A percentile compares a stretch with the other conserved stretches of the same genome.
These are phyloP conservation scores for Salix brachista DNA, from an alignment of 345 rosid genomes.

Conservation along the genomic window DNA sequence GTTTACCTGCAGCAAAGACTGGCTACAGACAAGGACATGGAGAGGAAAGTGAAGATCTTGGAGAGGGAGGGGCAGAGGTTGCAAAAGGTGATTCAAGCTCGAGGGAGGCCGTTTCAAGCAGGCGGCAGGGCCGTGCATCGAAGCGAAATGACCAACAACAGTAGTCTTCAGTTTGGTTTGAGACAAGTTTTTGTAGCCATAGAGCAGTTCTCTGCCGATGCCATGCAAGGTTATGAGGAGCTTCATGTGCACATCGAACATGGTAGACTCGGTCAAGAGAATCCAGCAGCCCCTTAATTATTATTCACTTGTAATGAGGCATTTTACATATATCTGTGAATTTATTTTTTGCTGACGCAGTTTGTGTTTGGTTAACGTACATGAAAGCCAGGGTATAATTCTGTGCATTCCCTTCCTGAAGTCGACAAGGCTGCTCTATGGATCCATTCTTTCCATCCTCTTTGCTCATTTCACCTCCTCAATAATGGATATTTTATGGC, in stretches of 20 bases:
- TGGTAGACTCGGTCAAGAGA: not conserved
- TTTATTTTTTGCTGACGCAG: not conserved
- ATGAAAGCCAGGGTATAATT: not conserved
- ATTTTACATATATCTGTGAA: not conserved
- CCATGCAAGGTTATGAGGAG: constrained; percentile 28
- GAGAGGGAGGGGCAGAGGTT: constrained; percentile 44
- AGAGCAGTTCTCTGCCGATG: constrained; percentile 37
- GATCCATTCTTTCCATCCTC: not conserved
- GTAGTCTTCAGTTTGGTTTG: constrained; percentile 27
- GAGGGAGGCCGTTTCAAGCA: constrained; percentile 14
- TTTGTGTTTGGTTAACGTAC: not conserved
- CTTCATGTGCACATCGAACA: constrained; percentile 24
- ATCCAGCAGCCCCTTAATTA: constrained; percentile 1
- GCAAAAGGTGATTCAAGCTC: constrained; percentile 26
- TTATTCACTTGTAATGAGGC: not conserved
- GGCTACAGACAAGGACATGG: constrained; percentile 34
- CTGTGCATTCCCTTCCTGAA: not conserved
- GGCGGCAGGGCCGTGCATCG: constrained; percentile 5
- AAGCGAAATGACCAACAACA: not conserved
- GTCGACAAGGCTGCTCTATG: not conserved
- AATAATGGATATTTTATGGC: not conserved
- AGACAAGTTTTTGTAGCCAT: constrained; percentile 34
- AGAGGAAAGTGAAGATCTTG: constrained; percentile 36
- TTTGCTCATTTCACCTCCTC: not conserved
- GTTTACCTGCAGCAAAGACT: constrained; percentile 31